These are phyloP conservation scores for Dalbergia cultrata DNA, from an alignment of 306 rosid genomes.

Conservation along the genomic window DNA sequence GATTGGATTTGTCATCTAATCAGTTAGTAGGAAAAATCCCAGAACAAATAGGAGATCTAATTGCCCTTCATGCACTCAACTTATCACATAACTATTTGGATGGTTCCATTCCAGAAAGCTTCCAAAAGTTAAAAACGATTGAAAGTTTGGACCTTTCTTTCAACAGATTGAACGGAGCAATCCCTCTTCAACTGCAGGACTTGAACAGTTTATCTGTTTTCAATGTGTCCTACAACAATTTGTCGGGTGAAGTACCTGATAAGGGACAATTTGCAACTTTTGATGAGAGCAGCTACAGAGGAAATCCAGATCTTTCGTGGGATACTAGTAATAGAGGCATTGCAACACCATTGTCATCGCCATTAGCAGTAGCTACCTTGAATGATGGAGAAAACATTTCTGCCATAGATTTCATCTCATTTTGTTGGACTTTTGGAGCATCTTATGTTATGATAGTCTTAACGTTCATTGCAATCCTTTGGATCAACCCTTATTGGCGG, in stretches of 20 bases:
- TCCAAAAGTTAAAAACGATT: background rate
- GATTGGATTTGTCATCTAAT: too few species aligned
- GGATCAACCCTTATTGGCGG: background rate
- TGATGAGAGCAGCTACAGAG: conserved; percentile 16
- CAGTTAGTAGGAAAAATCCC: too few species aligned
- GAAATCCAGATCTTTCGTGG: conserved; percentile 34
- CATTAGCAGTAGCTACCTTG: background rate
- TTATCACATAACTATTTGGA: conserved; percentile 37
- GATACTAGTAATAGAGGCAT: background rate
- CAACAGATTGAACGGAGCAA: conserved; percentile 36
- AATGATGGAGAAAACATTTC: background rate
- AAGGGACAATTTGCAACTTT: background rate
- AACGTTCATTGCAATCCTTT: background rate
- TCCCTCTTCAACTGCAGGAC: conserved; percentile 23
- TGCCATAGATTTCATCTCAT: conserved; percentile 20
- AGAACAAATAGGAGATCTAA: background rate
- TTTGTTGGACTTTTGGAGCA: conserved; percentile 22
- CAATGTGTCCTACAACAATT: conserved; percentile 42
- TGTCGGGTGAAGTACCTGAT: conserved; percentile 2
- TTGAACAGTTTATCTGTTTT: background rate
- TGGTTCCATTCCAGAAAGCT: conserved; percentile 28
- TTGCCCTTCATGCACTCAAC: conserved; percentile 15
- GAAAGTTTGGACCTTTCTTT: conserved; percentile 1
- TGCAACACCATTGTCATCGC: background rate
- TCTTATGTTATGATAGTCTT: background rate